Conservation (phyloP, 495 filamentous ascomycete genomes). For the Trichoderma gamsii region DNA sequence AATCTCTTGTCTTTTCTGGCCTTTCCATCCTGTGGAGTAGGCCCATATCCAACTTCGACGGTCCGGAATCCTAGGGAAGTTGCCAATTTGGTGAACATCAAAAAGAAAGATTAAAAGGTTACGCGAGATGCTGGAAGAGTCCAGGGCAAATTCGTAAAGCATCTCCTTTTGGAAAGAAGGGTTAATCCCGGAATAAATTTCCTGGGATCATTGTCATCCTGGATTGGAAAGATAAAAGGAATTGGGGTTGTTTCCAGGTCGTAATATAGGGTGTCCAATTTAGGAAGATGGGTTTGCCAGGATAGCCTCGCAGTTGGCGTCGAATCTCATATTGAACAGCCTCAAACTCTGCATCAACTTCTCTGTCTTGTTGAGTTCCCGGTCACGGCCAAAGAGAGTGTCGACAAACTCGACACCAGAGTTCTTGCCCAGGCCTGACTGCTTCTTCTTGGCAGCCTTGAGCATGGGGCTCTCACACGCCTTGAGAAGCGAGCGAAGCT, state of each 20-base stretch:
- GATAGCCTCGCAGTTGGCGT: constrained; percentile 93
- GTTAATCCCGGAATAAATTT: background rate
- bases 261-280: constrained; percentile 17
- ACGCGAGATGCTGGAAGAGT: background rate
- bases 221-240: background rate
- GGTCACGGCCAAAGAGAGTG: constrained; percentile 89
- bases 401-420: constrained; percentile 95
- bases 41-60: constrained; percentile 4
- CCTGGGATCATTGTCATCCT: background rate
- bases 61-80: constrained; percentile 15
- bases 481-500: constrained; percentile 82
- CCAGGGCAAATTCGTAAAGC: background rate
- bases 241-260: background rate
- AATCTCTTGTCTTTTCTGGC: constrained; percentile 11
- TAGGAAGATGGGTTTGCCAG: constrained; percentile 54
- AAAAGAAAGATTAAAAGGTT: constrained; percentile 1
- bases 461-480: constrained; percentile 88
- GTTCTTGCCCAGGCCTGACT: constrained; percentile 80
- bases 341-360: constrained; percentile 86
- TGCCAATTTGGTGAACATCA: background rate
- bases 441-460: constrained; percentile 49
- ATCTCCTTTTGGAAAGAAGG: background rate
- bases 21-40: constrained; percentile 11
- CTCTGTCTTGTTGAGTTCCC: constrained; percentile 89
- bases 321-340: constrained; percentile 93